These are phyloP conservation scores for Sporobolomyces roseus DNA, from an alignment of 768 basidiomycete species.

Conservation along the genomic window DNA sequence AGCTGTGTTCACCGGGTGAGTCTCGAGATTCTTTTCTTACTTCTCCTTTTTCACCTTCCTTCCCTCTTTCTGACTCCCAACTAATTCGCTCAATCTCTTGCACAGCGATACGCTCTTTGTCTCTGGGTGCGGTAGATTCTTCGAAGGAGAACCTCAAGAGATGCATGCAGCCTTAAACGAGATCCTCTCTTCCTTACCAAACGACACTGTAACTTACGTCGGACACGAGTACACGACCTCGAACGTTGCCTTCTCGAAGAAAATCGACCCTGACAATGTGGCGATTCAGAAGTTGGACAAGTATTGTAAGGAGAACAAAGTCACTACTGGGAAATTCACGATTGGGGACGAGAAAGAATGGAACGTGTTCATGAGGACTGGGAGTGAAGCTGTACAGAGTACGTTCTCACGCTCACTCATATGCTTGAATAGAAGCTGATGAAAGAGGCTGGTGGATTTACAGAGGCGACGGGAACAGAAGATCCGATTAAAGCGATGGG, in stretches of 20 bases:
- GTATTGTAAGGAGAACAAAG: slow-evolving; percentile 59
- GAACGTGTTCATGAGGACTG: slow-evolving; percentile 90
- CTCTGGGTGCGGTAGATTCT: slow-evolving; percentile 84
- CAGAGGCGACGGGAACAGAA: slow-evolving; percentile 53
- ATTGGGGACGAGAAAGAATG: slow-evolving; percentile 89
- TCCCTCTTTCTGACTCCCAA: too few species aligned
- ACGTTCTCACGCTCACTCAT: slow-evolving; percentile 44
- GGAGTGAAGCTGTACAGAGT: slow-evolving; percentile 62
- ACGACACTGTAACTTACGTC: slow-evolving; percentile 73
- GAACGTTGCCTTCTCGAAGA: slow-evolving; percentile 38
- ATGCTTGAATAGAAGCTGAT: not conserved
- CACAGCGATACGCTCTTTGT: slow-evolving; percentile 52
- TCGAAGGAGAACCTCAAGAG: slow-evolving; percentile 61
- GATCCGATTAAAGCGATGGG: slow-evolving; percentile 66
- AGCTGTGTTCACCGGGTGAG: slow-evolving; percentile 80
- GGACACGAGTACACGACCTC: slow-evolving; percentile 83
- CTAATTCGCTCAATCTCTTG: not conserved
- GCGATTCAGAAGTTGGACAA: slow-evolving; percentile 61
- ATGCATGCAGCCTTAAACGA: slow-evolving; percentile 74
- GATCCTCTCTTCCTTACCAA: slow-evolving; percentile 65
- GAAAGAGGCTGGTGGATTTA: not conserved
- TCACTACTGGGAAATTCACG: slow-evolving; percentile 76
- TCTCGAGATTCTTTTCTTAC: not conserved
- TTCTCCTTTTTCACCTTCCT: not conserved
- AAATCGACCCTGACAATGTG: slow-evolving; percentile 55